phyloP scores from a whole-genome alignment of 2,329 filamentous ascomycete genomes.

The Verticillium longisporum region DNA sequence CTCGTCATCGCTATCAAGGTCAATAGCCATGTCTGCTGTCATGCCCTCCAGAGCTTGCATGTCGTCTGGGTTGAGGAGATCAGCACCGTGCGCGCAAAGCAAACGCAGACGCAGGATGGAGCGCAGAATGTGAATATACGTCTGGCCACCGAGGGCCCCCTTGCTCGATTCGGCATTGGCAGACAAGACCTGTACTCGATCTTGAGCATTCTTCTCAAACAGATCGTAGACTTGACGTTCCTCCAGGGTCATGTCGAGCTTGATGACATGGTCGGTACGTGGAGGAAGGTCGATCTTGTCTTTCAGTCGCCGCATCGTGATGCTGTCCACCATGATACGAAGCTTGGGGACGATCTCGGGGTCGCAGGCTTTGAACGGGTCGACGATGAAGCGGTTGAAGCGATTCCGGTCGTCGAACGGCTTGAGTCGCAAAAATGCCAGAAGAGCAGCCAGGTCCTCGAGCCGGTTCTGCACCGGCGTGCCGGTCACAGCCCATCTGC shows the following conservation, averaged over 20 bases:
- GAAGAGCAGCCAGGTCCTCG: slow-evolving; percentile 80
- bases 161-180: slow-evolving; percentile 37
- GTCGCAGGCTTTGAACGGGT: slow-evolving; percentile 82
- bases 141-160: slow-evolving; percentile 68
- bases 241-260: slow-evolving; percentile 66
- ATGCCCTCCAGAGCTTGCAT: slow-evolving; percentile 72
- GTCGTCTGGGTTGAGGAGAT: slow-evolving; percentile 80
- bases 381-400: slow-evolving; percentile 74
- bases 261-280: slow-evolving; percentile 65
- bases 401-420: slow-evolving; percentile 75
- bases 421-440: slow-evolving; percentile 76
- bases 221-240: slow-evolving; percentile 77
- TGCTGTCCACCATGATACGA: slow-evolving; percentile 85
- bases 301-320: slow-evolving; percentile 86
- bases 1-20: slow-evolving; percentile 72
- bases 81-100: slow-evolving; percentile 90
- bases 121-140: slow-evolving; percentile 91
- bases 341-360: slow-evolving; percentile 78
- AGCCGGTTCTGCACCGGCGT: slow-evolving; percentile 93
- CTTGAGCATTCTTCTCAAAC: slow-evolving; percentile 74
- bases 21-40: slow-evolving; percentile 79
- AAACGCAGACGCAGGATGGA: slow-evolving; percentile 84
- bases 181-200: slow-evolving; percentile 67
- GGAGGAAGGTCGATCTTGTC: slow-evolving; percentile 80
- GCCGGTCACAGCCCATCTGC: slow-evolving; percentile 95